Evolutionary conservation across 1,284 basidiomycete species (phyloP).

Genomic region (Fomitopsis betulina): DNA sequence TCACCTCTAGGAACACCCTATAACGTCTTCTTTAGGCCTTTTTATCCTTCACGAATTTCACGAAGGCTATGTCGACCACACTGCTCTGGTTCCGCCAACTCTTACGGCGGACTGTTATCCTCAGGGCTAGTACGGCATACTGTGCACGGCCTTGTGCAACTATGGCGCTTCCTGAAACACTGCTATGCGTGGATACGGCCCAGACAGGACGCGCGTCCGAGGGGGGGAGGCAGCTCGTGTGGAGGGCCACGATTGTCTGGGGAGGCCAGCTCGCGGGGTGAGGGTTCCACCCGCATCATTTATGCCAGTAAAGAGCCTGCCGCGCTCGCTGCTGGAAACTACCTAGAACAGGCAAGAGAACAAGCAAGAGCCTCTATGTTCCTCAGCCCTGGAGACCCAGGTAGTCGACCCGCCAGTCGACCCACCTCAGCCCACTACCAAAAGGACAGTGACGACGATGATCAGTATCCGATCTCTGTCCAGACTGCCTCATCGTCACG

Average conservation of each 20-base stretch:
- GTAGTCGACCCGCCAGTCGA: not conserved
- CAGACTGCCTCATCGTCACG: slow-evolving; percentile 12
- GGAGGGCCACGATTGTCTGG: not conserved
- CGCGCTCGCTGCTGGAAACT: not conserved
- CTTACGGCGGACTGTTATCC: not conserved
- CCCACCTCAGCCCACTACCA: not conserved
- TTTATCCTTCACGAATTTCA: not conserved
- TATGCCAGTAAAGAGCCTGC: slow-evolving; percentile 5
- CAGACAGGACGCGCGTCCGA: not conserved
- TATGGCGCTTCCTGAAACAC: slow-evolving; percentile 2
- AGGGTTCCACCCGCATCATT: not conserved
- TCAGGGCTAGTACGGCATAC: not conserved
- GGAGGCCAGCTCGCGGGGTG: not conserved
- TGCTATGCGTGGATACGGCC: not conserved
- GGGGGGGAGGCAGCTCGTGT: not conserved
- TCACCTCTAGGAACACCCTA: not conserved
- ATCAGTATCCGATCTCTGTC: slow-evolving; percentile 11
- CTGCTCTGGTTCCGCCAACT: not conserved
- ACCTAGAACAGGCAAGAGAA: not conserved
- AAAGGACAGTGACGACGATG: not conserved
- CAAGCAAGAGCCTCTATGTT: no score
- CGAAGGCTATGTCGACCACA: not conserved
- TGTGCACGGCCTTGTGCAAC: not conserved
- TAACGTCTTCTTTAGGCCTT: not conserved
- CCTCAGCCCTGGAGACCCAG: not conserved